Percentiles rank a stretch among this genome's conserved stretches.
Evolutionary conservation across 345 rosid species (phyloP).

Genomic region (Aquilaria sinensis): DNA sequence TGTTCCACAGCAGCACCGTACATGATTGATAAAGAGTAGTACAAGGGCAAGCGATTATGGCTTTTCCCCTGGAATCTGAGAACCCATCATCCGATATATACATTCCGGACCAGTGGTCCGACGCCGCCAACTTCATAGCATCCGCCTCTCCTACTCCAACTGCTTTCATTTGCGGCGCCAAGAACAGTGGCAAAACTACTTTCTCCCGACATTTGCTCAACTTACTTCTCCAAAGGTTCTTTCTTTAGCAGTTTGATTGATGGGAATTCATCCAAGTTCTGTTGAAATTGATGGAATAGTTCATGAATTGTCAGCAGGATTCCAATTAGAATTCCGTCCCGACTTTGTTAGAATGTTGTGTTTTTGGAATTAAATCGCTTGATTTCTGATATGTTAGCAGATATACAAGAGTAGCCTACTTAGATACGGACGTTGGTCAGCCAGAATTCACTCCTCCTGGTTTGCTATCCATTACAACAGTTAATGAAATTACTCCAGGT

Average conservation of each 20-base stretch:
- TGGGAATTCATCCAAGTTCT: not conserved
- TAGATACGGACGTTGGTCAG: conserved; percentile 97
- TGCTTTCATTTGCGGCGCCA: conserved; percentile 69
- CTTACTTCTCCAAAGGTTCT: conserved; percentile 65
- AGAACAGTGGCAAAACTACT: conserved; percentile 79
- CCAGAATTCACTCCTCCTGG: conserved; percentile 93
- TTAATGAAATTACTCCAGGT: conserved; percentile 65
- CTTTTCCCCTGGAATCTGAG: conserved; percentile 30
- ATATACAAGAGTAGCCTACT: conserved; percentile 69
- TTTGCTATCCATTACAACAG: conserved; percentile 69
- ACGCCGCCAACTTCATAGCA: conserved; percentile 54
- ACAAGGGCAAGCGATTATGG: conserved; percentile 9
- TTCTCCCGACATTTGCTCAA: conserved; percentile 82
- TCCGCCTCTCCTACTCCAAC: conserved; percentile 41
- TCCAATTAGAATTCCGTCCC: not conserved
- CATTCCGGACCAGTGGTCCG: conserved; percentile 69
- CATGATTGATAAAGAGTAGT: no score
- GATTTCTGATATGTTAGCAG: conserved; percentile 32
- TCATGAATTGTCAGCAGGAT: not conserved
- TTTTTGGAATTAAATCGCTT: not conserved
- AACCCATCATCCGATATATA: conserved; percentile 33
- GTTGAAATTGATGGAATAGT: no score
- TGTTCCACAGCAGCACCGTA: no score
- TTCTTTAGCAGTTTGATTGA: conserved; percentile 6
- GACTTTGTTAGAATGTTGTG: not conserved